Evolutionary conservation across 768 basidiomycete genomes (phyloP).

Genomic region (Brasilioporus rufonigricans): DNA sequence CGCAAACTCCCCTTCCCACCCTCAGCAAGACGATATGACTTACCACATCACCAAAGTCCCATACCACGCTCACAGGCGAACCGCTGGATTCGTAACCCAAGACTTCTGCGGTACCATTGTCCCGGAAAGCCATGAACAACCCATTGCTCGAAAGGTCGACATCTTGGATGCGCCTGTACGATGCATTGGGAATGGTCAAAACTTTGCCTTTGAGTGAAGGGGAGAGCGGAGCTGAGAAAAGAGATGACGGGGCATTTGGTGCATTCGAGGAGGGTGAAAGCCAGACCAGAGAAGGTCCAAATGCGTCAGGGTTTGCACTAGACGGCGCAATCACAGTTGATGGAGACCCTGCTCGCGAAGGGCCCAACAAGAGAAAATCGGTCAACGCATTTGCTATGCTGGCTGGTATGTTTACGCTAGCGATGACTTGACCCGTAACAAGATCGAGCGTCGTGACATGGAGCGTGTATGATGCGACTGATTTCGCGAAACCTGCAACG

Average conservation of each 20-base stretch:
- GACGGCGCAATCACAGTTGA: background rate
- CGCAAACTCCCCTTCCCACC: background rate
- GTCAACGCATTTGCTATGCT: conserved; percentile 35
- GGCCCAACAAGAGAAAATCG: conserved; percentile 37
- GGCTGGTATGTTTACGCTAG: conserved; percentile 53
- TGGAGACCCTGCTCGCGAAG: conserved; percentile 8
- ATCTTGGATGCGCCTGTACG: conserved; percentile 57
- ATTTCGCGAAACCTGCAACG: conserved; percentile 45
- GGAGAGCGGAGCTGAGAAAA: conserved; percentile 42
- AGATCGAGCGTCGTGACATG: conserved; percentile 63
- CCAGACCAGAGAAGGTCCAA: conserved; percentile 34
- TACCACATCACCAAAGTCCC: conserved; percentile 59
- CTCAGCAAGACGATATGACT: conserved; percentile 5
- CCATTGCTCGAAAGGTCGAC: conserved; percentile 57
- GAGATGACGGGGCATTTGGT: conserved; percentile 10
- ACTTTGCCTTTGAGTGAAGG: conserved; percentile 52
- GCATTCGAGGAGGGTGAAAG: conserved; percentile 24
- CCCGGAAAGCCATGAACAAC: conserved; percentile 55
- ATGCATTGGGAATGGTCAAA: conserved; percentile 37
- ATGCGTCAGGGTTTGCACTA: background rate
- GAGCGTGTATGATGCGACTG: conserved; percentile 54
- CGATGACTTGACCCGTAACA: conserved; percentile 49
- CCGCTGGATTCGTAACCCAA: conserved; percentile 42
- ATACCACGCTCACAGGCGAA: conserved; percentile 43
- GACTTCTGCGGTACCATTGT: conserved; percentile 56